Conservation (phyloP, 2,329 filamentous ascomycete genomes). For the Volutella citrinella region DNA sequence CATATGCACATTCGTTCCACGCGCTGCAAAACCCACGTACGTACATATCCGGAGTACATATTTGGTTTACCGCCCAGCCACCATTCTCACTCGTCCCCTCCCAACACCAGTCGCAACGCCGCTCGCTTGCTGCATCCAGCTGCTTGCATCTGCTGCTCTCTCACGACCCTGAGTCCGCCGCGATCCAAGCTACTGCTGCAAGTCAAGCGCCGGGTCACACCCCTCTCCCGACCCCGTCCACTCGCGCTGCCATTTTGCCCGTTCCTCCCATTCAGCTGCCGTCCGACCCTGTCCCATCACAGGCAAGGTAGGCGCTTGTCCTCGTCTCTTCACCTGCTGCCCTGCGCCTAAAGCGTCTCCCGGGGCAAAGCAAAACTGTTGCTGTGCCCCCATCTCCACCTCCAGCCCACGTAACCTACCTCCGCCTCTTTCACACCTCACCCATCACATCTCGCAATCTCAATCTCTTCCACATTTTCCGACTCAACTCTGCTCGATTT, state of each 20-base stretch:
- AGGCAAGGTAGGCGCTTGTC: conserved; percentile 23
- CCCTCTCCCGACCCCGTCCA: conserved; percentile 25
- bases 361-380: conserved; percentile 25
- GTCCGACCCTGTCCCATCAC: conserved; percentile 24
- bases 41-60: no score
- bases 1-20: conserved; percentile 21
- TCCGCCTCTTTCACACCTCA: conserved; percentile 11
- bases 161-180: conserved; percentile 21
- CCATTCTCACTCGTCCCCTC: conserved; percentile 7
- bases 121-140: no score
- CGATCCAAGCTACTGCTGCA: conserved; percentile 28
- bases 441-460: conserved; percentile 9
- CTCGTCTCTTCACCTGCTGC: conserved; percentile 13
- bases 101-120: no score
- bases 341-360: conserved; percentile 21
- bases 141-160: conserved; percentile 18
- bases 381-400: conserved; percentile 21
- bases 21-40: no score
- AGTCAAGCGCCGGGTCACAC: conserved; percentile 32
- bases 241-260: conserved; percentile 17
- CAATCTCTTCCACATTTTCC: not conserved
- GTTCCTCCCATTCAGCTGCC: conserved; percentile 23
- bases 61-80: no score
- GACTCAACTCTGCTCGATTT: conserved; percentile 7
- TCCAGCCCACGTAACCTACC: conserved; percentile 8